Base-by-base conservation (phyloP, 2,329 filamentous ascomycete species). In the Trichophaea hybrida region DNA sequence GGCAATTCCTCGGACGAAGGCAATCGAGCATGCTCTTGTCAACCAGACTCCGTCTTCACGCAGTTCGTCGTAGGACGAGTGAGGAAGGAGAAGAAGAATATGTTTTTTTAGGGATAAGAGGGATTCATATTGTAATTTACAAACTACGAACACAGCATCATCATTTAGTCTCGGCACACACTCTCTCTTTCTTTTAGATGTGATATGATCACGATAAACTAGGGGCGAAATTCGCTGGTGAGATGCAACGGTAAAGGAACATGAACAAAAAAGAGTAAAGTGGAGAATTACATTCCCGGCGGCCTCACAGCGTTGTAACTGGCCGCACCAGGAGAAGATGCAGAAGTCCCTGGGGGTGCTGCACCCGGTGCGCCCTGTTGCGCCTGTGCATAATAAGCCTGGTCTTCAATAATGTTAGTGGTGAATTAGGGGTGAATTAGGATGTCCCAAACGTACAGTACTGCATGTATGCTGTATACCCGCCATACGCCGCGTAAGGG, bases 401-500 rank as follows among this genome's bases (percentile, higher is more conserved):
- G 61, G 40, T 60, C 61, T 65, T 38, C 5, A 32, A 44, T 13
- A 35, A 13, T 40, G 34, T 57, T 43, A 57, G 55, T 15, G 50
- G 15, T 5, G 10, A 53, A 37, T 12, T 5, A n/a, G 50, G n/a
- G 24, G 5, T n/a, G 32, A 10, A 7, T 12, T 17, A 10, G 35
- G 35, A 24, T 24, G 24, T 24, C 24, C 24, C 24, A 24, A 58
- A 53, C 65, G 65, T 57, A 67, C 77, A 78, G 68, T 78, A 78
- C 34, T 76, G 75, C 51, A 78, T 70, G 62, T 78, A 87, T 74
- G 85, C 86, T 67, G 84, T 80, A 72, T 93, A 96, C 58, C 91
- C 91, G 63, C 91, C 91, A 68, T 93, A 96, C 6, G 86, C 83
- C 46, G 88, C 88, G 71, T 96, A 96, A 0, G 90, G 91, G 69